phyloP scores from a whole-genome alignment of 225 moss, liverwort and hornwort species.

The Takakia lepidozioides region DNA sequence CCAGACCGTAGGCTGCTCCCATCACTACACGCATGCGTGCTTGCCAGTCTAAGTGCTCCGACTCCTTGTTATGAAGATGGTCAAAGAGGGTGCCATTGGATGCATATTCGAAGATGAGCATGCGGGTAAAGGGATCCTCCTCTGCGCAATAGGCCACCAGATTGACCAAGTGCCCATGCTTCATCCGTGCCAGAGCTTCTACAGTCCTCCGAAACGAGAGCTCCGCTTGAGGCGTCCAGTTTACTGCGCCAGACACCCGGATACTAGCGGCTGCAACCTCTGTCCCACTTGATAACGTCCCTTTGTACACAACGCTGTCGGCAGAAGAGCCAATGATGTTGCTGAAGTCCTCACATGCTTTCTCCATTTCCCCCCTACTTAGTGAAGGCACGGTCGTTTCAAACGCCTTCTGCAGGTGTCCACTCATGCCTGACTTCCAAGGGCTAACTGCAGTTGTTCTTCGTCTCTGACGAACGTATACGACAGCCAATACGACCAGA shows the following conservation, averaged over 20 bases:
- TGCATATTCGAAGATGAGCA: constrained; percentile 86
- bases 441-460: constrained; percentile 37
- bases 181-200: constrained; percentile 75
- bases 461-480: constrained; percentile 32
- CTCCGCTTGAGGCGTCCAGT: constrained; percentile 58
- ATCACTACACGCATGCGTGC: constrained; percentile 77
- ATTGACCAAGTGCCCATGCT: constrained; percentile 69
- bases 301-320: constrained; percentile 69
- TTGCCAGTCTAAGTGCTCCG: constrained; percentile 75
- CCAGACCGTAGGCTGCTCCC: constrained; percentile 70
- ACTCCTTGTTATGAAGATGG: constrained; percentile 58
- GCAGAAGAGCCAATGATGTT: constrained; percentile 66
- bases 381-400: constrained; percentile 48
- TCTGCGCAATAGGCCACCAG: constrained; percentile 64
- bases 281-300: constrained; percentile 55
- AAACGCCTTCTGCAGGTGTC: constrained; percentile 43
- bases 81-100: constrained; percentile 79
- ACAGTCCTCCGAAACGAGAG: constrained; percentile 63
- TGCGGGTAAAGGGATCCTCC: constrained; percentile 71
- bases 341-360: constrained; percentile 90
- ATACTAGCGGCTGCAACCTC: constrained; percentile 84
- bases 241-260: constrained; percentile 25
- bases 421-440: constrained; percentile 71
- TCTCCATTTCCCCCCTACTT: constrained; percentile 57
- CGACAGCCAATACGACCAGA: constrained; percentile 21